These are phyloP conservation scores for Hansfordia pulvinata DNA, from an alignment of 2,329 filamentous ascomycete species.

Conservation along the genomic window DNA sequence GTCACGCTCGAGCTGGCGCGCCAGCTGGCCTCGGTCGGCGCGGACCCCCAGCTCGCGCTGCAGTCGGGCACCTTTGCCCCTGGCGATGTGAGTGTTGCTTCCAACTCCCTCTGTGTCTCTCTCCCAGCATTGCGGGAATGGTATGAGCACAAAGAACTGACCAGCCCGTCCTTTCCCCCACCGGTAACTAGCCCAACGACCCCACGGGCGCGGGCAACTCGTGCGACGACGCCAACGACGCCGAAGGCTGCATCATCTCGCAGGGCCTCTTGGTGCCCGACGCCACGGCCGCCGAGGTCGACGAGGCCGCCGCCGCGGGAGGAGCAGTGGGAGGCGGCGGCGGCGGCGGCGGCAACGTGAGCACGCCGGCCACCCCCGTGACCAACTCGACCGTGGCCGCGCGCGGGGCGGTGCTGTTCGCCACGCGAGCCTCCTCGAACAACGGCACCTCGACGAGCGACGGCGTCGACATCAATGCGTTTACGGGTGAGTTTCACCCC, in stretches of 20 bases:
- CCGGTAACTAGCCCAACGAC: constrained; percentile 14
- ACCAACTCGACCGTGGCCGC: no score
- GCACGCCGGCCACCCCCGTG: no score
- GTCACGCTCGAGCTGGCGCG: constrained; percentile 44
- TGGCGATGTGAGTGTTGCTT: constrained; percentile 31
- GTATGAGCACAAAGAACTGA: no score
- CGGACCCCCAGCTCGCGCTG: constrained; percentile 46
- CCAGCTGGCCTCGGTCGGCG: constrained; percentile 47
- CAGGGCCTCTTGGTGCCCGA: constrained; percentile 40
- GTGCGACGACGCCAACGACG: constrained; percentile 34
- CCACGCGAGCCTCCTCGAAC: no score
- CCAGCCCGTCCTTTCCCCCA: constrained; percentile 8
- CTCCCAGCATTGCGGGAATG: no score
- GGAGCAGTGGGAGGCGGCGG: constrained; percentile 7
- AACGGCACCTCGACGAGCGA: no score
- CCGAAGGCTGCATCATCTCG: constrained; percentile 41
- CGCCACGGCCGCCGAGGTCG: constrained; percentile 37
- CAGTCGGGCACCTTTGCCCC: constrained; percentile 50
- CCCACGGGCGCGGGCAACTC: constrained; percentile 33
- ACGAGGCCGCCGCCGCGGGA: constrained; percentile 27
- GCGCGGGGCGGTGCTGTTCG: no score
- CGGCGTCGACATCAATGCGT: constrained; percentile 28
- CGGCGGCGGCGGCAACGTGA: constrained; percentile 1
- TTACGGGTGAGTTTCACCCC: constrained; percentile 22
- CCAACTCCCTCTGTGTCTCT: constrained; percentile 6